phyloP scores from a whole-genome alignment of 2,329 filamentous ascomycete genomes.

The Fusarium nygamai region DNA sequence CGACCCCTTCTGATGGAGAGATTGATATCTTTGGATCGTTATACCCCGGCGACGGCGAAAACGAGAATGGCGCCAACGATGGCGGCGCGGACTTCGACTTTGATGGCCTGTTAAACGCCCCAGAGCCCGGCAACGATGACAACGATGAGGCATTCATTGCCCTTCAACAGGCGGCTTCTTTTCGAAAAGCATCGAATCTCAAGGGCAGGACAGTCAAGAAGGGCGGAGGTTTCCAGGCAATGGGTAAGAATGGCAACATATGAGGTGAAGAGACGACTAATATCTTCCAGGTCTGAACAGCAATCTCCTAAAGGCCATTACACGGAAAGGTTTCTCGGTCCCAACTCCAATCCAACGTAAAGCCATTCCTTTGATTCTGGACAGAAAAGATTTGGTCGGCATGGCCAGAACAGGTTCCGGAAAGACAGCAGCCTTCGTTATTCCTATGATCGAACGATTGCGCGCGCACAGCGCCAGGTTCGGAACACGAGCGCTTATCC shows the following conservation, averaged over 20 bases:
- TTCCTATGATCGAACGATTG: slow-evolving; percentile 96
- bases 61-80: slow-evolving; percentile 52
- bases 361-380: slow-evolving; percentile 89
- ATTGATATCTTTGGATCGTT: slow-evolving; percentile 87
- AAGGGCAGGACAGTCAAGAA: slow-evolving; percentile 92
- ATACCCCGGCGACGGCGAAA: slow-evolving; percentile 69
- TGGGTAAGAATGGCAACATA: slow-evolving; percentile 66
- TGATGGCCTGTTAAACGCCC: slow-evolving; percentile 68
- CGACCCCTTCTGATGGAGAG: slow-evolving; percentile 86
- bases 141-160: slow-evolving; percentile 92
- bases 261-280: slow-evolving; percentile 17
- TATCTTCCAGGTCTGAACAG: slow-evolving; percentile 73
- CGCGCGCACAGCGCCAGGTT: slow-evolving; percentile 88
- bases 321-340: slow-evolving; percentile 92
- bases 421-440: slow-evolving; percentile 98
- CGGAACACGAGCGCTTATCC: slow-evolving; percentile 84
- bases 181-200: slow-evolving; percentile 83
- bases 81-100: slow-evolving; percentile 62
- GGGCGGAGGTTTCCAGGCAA: slow-evolving; percentile 94
- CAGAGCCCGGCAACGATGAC: slow-evolving; percentile 60
- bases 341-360: slow-evolving; percentile 98
- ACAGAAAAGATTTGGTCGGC: slow-evolving; percentile 94
- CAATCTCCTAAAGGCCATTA: slow-evolving; percentile 88
- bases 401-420: slow-evolving; percentile 99
- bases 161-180: slow-evolving; percentile 84